A percentile compares a stretch with the other conserved stretches of the same genome.
Conservation (phyloP, 495 filamentous ascomycete species). For the Evansstolkia leycettana region DNA sequence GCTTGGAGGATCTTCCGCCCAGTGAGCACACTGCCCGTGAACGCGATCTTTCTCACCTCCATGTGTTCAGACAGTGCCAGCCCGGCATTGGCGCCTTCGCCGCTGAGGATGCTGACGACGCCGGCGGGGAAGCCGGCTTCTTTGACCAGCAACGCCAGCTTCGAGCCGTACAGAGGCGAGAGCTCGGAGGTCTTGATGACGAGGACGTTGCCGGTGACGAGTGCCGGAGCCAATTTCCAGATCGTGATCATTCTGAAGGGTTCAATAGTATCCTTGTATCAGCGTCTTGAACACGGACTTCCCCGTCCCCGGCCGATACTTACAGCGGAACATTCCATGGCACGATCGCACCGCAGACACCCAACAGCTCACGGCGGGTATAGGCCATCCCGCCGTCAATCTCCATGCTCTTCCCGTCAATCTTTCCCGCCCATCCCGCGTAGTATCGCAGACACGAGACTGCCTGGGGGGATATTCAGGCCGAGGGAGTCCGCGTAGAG, state of each 20-base stretch:
- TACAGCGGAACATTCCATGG: constrained; percentile 71
- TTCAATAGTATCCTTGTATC: neutral
- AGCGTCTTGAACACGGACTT: neutral
- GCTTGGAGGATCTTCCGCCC: constrained; percentile 40
- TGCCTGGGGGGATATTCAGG: no score
- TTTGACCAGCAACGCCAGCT: constrained; percentile 32
- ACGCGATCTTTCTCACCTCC: constrained; percentile 35
- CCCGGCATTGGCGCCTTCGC: constrained; percentile 33
- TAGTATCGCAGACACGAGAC: no score
- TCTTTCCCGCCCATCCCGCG: no score
- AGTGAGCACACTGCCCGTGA: constrained; percentile 39
- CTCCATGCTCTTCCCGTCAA: no score
- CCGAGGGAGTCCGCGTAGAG: no score
- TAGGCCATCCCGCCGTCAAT: no score
- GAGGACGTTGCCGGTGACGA: constrained; percentile 40
- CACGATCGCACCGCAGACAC: constrained; percentile 22
- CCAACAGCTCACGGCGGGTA: constrained; percentile 23
- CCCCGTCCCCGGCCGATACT: neutral
- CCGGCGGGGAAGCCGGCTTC: constrained; percentile 38
- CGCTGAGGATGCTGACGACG: constrained; percentile 34
- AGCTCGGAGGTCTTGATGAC: constrained; percentile 37
- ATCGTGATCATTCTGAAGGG: constrained; percentile 66
- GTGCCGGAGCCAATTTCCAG: constrained; percentile 55
- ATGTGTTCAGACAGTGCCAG: constrained; percentile 24
- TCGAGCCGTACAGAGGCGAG: constrained; percentile 35